Evolutionary conservation across 1,284 basidiomycete genomes (phyloP).

Genomic region (Salmacisia buchloeana): DNA sequence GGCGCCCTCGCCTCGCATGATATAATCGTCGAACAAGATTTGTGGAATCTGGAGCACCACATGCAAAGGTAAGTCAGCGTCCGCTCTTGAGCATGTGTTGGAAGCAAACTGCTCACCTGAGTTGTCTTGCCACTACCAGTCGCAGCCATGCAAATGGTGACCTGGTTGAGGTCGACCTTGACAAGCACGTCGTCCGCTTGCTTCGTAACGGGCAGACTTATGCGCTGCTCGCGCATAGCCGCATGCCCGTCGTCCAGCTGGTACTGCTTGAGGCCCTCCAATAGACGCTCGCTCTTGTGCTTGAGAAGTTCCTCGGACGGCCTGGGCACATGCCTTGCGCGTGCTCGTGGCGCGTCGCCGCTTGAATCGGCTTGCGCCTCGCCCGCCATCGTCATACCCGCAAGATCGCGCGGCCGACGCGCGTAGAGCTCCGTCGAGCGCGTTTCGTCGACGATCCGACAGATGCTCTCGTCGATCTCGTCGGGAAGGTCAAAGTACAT

Average conservation of each 20-base stretch:
- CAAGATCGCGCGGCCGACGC: constrained; percentile 36
- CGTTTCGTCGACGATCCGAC: constrained; percentile 64
- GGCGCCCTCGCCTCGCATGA: constrained; percentile 71
- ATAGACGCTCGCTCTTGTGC: constrained; percentile 63
- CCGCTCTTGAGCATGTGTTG: neutral
- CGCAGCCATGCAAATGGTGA: constrained; percentile 87
- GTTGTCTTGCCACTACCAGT: constrained; percentile 96
- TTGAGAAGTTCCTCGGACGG: constrained; percentile 43
- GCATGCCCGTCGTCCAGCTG: constrained; percentile 62
- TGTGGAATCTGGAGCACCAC: constrained; percentile 59
- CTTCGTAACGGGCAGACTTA: constrained; percentile 63
- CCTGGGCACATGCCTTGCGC: constrained; percentile 12
- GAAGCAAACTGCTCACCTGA: constrained; percentile 58
- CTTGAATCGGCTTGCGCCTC: constrained; percentile 20
- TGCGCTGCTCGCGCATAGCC: constrained; percentile 65
- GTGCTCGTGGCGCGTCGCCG: constrained; percentile 25
- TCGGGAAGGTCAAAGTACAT: constrained; percentile 69
- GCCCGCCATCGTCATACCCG: constrained; percentile 20
- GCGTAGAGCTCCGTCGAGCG: constrained; percentile 52
- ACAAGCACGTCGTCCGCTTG: constrained; percentile 49
- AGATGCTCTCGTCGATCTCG: constrained; percentile 67
- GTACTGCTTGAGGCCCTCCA: constrained; percentile 61
- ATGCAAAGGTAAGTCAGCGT: neutral
- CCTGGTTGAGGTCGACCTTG: constrained; percentile 72
- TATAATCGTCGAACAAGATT: constrained; percentile 79